Conservation (phyloP, 805 yeast species). For the Yamadazyma paraphyllophila region DNA sequence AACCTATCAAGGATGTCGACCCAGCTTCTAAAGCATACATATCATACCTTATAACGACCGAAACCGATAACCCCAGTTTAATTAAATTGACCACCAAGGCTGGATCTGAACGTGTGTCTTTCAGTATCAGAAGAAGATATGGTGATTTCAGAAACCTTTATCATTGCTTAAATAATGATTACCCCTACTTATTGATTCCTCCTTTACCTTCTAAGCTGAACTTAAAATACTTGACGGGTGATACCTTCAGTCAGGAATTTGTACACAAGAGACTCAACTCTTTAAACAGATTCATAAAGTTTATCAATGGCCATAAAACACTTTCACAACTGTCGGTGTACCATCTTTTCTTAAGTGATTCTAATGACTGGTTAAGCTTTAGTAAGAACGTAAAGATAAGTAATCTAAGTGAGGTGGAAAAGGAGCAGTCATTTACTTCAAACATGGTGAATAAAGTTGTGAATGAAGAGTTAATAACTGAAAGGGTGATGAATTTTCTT, state of each 20-base stretch:
- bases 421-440: slow-evolving; percentile 16
- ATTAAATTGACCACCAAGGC: slow-evolving; percentile 24
- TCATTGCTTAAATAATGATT: slow-evolving; percentile 71
- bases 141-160: slow-evolving; percentile 82
- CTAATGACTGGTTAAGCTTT: slow-evolving; percentile 71
- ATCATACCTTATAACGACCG: slow-evolving; percentile 65
- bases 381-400: slow-evolving; percentile 51
- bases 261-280: slow-evolving; percentile 81
- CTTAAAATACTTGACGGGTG: slow-evolving; percentile 90
- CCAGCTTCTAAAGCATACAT: slow-evolving; percentile 70
- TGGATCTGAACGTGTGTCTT: slow-evolving; percentile 24
- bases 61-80: slow-evolving; percentile 61
- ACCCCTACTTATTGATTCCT: slow-evolving; percentile 83
- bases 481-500: slow-evolving; percentile 90
- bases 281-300: slow-evolving; percentile 67
- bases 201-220: slow-evolving; percentile 93
- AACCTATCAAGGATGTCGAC: slow-evolving; percentile 70
- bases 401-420: slow-evolving; percentile 17
- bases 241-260: slow-evolving; percentile 81
- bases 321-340: slow-evolving; percentile 68
- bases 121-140: slow-evolving; percentile 71
- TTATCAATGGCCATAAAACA: slow-evolving; percentile 72
- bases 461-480: slow-evolving; percentile 79
- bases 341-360: slow-evolving; percentile 65
- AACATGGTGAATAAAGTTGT: slow-evolving; percentile 41